phyloP scores from a whole-genome alignment of 192 early-diverging fungal genomes.

The Coemansia sp. region DNA sequence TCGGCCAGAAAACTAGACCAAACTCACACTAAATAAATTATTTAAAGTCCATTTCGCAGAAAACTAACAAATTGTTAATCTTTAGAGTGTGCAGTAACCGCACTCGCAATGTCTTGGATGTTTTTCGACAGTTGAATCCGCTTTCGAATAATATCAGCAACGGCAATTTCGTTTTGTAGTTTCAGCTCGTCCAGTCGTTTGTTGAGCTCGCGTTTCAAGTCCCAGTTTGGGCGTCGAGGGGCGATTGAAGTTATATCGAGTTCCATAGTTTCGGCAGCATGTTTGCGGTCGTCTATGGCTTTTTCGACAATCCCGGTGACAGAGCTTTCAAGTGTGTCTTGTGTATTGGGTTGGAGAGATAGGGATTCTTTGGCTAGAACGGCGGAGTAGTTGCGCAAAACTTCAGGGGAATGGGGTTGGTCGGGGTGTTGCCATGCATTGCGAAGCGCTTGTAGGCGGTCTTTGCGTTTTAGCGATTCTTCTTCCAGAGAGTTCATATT shows the following conservation, averaged over 20 bases:
- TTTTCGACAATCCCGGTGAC: slow-evolving; percentile 11
- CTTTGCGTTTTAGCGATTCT: slow-evolving; percentile 65
- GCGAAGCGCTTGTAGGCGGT: slow-evolving; percentile 62
- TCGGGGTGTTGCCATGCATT: slow-evolving; percentile 17
- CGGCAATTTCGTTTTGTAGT: slow-evolving; percentile 64
- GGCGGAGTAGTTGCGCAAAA: neutral
- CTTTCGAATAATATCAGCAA: slow-evolving; percentile 77
- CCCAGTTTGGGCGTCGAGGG: slow-evolving; percentile 87
- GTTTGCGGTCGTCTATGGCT: slow-evolving; percentile 14
- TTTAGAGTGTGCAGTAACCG: slow-evolving; percentile 20
- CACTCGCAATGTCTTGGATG: slow-evolving; percentile 16
- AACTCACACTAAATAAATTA: neutral
- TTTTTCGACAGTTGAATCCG: slow-evolving; percentile 28
- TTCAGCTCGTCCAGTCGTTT: slow-evolving; percentile 72
- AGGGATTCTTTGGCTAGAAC: neutral
- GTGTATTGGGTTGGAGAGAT: neutral
- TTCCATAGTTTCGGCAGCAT: slow-evolving; percentile 6
- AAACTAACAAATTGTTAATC: neutral
- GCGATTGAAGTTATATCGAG: slow-evolving; percentile 77
- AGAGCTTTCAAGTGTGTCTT: slow-evolving; percentile 1
- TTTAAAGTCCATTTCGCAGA: neutral
- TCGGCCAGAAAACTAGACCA: too few relatives aligned
- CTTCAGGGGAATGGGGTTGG: neutral
- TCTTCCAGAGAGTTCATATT: slow-evolving; percentile 56
- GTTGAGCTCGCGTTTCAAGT: slow-evolving; percentile 85